Conservation (phyloP, 352 stramenopile genomes). For the Pseudoperonospora humuli region DNA sequence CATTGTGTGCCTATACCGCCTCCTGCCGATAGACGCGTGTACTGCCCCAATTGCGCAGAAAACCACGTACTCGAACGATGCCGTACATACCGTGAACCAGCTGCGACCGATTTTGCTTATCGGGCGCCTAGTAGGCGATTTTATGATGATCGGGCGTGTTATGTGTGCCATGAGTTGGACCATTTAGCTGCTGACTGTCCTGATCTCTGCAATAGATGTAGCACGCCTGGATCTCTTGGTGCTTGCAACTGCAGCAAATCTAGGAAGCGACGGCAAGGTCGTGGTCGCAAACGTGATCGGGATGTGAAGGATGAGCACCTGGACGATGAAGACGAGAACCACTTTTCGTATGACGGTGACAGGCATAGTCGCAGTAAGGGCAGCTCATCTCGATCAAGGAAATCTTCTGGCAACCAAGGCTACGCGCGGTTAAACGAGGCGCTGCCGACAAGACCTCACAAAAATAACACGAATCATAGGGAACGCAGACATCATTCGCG, state of each 20-base stretch:
- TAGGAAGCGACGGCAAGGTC: conserved; percentile 22
- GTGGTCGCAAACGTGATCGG: conserved; percentile 38
- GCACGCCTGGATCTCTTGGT: conserved; percentile 38
- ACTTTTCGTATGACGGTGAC: conserved; percentile 22
- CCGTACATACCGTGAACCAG: conserved; percentile 36
- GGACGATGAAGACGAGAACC: conserved; percentile 32
- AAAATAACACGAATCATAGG: conserved; percentile 17
- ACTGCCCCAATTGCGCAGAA: conserved; percentile 55
- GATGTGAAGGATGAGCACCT: conserved; percentile 39
- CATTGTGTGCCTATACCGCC: conserved; percentile 59
- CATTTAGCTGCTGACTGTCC: conserved; percentile 69
- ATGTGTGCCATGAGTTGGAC: conserved; percentile 57
- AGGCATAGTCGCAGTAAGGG: conserved; percentile 16
- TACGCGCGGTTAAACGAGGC: conserved; percentile 29
- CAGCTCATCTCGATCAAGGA: conserved; percentile 17
- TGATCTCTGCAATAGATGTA: conserved; percentile 46
- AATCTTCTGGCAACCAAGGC: conserved; percentile 15
- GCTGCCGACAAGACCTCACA: conserved; percentile 25
- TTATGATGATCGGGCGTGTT: conserved; percentile 69
- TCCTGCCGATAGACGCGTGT: conserved; percentile 59
- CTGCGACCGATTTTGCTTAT: conserved; percentile 35
- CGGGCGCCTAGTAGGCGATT: conserved; percentile 30
- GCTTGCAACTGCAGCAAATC: conserved; percentile 16
- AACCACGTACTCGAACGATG: conserved; percentile 49
- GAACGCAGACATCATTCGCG: conserved; percentile 20